A percentile compares a stretch with the other conserved stretches of the same genome.
Conservation (phyloP, 1,139 yeast species). For the Debaryomyces sp. region DNA sequence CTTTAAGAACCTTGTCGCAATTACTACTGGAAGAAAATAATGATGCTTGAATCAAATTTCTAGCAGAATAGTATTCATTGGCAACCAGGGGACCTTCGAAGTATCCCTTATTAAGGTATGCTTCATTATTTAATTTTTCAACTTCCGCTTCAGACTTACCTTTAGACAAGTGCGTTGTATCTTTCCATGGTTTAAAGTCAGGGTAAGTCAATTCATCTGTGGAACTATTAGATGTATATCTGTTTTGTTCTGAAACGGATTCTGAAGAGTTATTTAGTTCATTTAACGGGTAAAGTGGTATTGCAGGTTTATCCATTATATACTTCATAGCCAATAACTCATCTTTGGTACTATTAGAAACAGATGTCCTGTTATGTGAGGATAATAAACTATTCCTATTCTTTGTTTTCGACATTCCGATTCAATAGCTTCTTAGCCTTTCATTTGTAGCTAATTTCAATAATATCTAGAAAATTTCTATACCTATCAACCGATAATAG, state of each 20-base stretch:
- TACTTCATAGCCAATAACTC: constrained; percentile 40
- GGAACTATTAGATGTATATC: background rate
- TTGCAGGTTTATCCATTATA: constrained; percentile 39
- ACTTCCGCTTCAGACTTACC: constrained; percentile 25
- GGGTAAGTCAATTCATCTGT: constrained; percentile 50
- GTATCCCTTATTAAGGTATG: constrained; percentile 45
- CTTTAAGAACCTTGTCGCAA: constrained; percentile 40
- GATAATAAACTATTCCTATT: constrained; percentile 40
- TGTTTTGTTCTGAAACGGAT: constrained; percentile 5
- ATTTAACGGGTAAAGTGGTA: constrained; percentile 39
- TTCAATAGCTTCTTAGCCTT: background rate
- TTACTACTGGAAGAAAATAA: constrained; percentile 41
- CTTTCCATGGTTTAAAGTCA: constrained; percentile 81
- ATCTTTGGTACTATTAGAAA: constrained; percentile 32
- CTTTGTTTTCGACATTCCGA: constrained; percentile 36
- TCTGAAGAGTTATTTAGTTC: constrained; percentile 17
- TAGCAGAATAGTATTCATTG: constrained; percentile 53
- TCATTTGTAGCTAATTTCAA: background rate
- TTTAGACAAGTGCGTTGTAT: constrained; percentile 52
- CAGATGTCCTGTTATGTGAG: constrained; percentile 30
- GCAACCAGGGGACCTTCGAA: constrained; percentile 62
- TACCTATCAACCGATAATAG: background rate
- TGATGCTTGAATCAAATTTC: constrained; percentile 52
- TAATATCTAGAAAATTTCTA: background rate
- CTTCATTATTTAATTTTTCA: constrained; percentile 31